Percentiles rank a stretch among this genome's conserved stretches.
Conservation (phyloP, 2,329 filamentous ascomycete genomes). For the Botrytis porri region DNA sequence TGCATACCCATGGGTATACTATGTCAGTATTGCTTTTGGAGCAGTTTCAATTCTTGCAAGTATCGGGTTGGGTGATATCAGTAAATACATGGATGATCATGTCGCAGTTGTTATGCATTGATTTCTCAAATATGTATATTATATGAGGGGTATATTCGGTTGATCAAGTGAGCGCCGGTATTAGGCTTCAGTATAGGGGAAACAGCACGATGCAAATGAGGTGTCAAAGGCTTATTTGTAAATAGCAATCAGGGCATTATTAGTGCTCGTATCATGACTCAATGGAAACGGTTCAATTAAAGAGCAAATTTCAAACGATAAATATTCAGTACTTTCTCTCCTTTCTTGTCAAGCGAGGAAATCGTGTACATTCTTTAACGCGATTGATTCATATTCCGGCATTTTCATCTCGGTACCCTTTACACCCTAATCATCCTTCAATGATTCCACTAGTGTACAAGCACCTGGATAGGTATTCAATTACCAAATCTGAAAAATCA, state of each 20-base stretch:
- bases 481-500: neutral
- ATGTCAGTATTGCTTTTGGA: slow-evolving; percentile 61
- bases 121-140: neutral
- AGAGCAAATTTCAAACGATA: neutral
- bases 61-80: slow-evolving; percentile 58
- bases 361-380: neutral
- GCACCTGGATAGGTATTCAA: neutral
- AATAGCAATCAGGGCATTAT: neutral
- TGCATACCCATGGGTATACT: slow-evolving; percentile 60
- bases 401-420: neutral
- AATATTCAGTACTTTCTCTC: neutral
- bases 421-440: neutral
- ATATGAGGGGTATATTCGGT: neutral
- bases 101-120: slow-evolving; percentile 45
- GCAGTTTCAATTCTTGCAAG: slow-evolving; percentile 53
- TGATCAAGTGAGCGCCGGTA: neutral
- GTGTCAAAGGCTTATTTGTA: neutral
- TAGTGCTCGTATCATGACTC: neutral
- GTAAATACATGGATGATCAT: slow-evolving; percentile 56
- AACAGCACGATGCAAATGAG: neutral
- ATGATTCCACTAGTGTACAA: neutral
- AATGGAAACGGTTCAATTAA: neutral
- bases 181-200: neutral
- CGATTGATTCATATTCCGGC: neutral
- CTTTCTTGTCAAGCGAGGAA: neutral